Evolutionary conservation across 176 grass and related monocot species (phyloP).

Genomic region (Ensete glaucum): DNA sequence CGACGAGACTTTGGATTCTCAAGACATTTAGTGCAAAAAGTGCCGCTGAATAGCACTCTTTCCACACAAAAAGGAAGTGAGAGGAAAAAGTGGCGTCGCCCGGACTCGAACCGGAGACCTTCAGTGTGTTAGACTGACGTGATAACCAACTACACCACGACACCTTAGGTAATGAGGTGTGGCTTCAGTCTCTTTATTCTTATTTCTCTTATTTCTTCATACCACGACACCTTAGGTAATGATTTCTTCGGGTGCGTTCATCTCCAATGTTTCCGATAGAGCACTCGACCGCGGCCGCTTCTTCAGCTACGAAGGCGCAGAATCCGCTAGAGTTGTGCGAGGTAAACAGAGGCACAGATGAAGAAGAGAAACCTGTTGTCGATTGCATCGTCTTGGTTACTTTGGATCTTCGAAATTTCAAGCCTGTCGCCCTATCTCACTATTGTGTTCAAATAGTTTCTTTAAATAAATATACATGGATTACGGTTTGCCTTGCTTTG

Average conservation of each 20-base stretch:
- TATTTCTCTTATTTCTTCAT: too few relatives aligned
- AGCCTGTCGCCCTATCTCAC: background rate
- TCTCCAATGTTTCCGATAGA: conserved; percentile 51
- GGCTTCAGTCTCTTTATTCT: too few relatives aligned
- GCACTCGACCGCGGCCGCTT: conserved; percentile 27
- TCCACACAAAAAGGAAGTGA: too few relatives aligned
- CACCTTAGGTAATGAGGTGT: background rate
- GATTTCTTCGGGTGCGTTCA: conserved; percentile 5
- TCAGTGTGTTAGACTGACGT: conserved; percentile 99
- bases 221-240: too few relatives aligned
- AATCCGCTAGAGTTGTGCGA: conserved; percentile 92
- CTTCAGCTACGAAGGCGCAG: conserved; percentile 34
- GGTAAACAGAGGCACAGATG: conserved; percentile 55
- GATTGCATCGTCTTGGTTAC: conserved; percentile 34
- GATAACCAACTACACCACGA: conserved; percentile 99
- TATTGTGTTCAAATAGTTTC: too few relatives aligned
- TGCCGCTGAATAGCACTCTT: too few relatives aligned
- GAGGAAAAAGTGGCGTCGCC: conserved; percentile 37
- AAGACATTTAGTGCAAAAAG: too few relatives aligned
- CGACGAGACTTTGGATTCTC: too few relatives aligned
- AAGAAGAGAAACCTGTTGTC: conserved; percentile 59
- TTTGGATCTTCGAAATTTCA: background rate
- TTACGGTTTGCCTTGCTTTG: too few relatives aligned
- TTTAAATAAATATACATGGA: too few relatives aligned
- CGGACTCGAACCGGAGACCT: conserved; percentile 88